phyloP scores from a whole-genome alignment of 2,329 filamentous ascomycete species.

The Pyrenophora tritici-repentis region DNA sequence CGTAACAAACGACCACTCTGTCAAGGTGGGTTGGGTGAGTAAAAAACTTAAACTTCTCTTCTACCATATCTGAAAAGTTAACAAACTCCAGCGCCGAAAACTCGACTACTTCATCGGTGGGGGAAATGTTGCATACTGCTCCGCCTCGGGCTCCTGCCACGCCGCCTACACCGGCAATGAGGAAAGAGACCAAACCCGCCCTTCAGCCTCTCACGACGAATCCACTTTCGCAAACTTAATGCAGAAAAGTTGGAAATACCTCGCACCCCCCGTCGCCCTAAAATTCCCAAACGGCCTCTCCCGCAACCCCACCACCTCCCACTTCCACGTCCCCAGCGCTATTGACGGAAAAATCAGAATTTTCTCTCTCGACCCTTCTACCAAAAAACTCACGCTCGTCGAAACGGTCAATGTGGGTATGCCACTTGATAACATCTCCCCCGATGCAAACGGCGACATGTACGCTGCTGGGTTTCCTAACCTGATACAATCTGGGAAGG shows the following conservation, averaged over 20 bases:
- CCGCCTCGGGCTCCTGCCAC: slow-evolving; percentile 23
- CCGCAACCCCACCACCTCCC: slow-evolving; percentile 22
- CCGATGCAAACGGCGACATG: slow-evolving; percentile 33
- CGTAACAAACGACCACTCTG: slow-evolving; percentile 37
- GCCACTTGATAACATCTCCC: slow-evolving; percentile 36
- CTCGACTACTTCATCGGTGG: slow-evolving; percentile 36
- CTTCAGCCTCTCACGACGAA: too few species aligned
- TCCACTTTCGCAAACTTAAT: too few species aligned
- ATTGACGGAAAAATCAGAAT: slow-evolving; percentile 33
- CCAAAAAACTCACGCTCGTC: slow-evolving; percentile 24
- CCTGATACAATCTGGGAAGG: slow-evolving; percentile 10
- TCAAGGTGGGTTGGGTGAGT: slow-evolving; percentile 29
- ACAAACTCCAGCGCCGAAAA: slow-evolving; percentile 11
- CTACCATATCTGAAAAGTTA: too few species aligned
- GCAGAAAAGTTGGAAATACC: too few species aligned
- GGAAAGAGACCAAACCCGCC: too few species aligned
- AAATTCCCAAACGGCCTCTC: slow-evolving; percentile 40
- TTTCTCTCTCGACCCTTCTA: slow-evolving; percentile 16
- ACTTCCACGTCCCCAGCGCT: slow-evolving; percentile 36
- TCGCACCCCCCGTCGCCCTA: too few species aligned
- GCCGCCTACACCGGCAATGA: slow-evolving; percentile 18
- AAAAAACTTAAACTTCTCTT: too few species aligned
- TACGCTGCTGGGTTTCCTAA: slow-evolving; percentile 32
- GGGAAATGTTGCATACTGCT: slow-evolving; percentile 35
- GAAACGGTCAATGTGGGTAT: slow-evolving; percentile 32